Percentiles rank a stretch among this genome's conserved stretches.
Conservation (phyloP, 352 stramenopile species). For the Pythium insidiosum region DNA sequence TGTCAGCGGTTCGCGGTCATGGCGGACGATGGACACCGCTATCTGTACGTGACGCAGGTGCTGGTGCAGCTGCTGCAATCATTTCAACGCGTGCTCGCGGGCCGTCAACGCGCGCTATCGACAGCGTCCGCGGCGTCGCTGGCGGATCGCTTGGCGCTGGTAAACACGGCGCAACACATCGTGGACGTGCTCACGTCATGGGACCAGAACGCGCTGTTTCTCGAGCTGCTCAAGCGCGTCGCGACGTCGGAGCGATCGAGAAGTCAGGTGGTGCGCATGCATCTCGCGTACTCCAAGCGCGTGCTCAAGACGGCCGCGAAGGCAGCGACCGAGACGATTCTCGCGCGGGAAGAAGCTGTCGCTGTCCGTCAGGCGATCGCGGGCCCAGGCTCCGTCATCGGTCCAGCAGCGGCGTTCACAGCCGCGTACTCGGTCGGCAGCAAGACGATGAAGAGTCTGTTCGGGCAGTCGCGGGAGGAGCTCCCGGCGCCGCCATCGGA, state of each 20-base stretch:
- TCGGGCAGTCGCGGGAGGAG: too few species aligned
- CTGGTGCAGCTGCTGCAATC: constrained; percentile 35
- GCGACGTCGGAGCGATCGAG: constrained; percentile 44
- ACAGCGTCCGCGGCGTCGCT: too few species aligned
- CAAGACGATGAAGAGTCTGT: constrained; percentile 65
- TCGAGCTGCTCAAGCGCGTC: constrained; percentile 55
- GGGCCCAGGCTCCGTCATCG: constrained; percentile 62
- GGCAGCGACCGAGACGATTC: constrained; percentile 38
- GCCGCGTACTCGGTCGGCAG: constrained; percentile 69
- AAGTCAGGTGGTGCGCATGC: constrained; percentile 47
- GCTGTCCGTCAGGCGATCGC: constrained; percentile 60
- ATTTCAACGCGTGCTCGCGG: constrained; percentile 3
- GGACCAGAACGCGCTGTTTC: constrained; percentile 62
- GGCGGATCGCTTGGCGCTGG: constrained; percentile 28
- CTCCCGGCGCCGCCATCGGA: too few species aligned
- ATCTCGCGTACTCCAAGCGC: constrained; percentile 43
- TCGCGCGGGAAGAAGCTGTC: constrained; percentile 56
- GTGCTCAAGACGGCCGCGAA: constrained; percentile 35
- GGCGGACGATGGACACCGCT: constrained; percentile 52
- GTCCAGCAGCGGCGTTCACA: constrained; percentile 52
- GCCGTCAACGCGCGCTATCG: too few species aligned
- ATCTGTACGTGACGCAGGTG: constrained; percentile 75
- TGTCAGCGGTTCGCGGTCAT: constrained; percentile 57
- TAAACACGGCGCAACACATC: constrained; percentile 42
- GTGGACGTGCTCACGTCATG: constrained; percentile 29